Conservation (phyloP, 257 asterid genomes). For the Solanum microdontum region DNA sequence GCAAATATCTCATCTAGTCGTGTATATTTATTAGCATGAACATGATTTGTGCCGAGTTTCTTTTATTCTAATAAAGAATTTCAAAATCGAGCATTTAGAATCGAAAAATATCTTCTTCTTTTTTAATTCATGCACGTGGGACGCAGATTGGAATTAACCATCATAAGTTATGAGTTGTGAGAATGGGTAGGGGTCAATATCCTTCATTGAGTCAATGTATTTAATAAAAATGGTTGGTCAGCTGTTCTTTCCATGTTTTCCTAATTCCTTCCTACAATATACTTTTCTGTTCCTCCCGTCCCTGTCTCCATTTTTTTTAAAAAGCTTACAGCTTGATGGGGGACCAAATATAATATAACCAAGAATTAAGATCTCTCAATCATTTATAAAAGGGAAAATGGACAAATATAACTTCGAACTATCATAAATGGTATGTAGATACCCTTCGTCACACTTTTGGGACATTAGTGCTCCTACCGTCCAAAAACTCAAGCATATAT, state of each 20-base stretch:
- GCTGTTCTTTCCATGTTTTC: not conserved
- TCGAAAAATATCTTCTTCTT: too few relatives aligned
- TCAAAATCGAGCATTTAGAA: not conserved
- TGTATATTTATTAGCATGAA: too few relatives aligned
- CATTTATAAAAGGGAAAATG: too few relatives aligned
- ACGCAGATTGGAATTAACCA: not conserved
- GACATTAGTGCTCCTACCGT: too few relatives aligned
- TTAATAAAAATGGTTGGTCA: not conserved
- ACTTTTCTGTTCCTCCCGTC: not conserved
- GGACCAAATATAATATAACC: too few relatives aligned
- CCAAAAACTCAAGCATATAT: too few relatives aligned
- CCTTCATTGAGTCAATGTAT: not conserved
- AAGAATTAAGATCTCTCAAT: too few relatives aligned
- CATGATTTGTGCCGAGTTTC: not conserved
- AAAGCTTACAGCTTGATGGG: not conserved
- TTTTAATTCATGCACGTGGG: not conserved
- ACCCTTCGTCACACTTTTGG: too few relatives aligned
- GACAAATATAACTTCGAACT: too few relatives aligned
- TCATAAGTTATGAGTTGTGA: not conserved
- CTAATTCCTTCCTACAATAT: not conserved
- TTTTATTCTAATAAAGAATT: not conserved
- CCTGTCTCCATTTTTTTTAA: not conserved
- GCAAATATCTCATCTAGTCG: too few relatives aligned
- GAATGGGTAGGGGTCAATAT: not conserved
- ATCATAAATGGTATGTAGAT: too few relatives aligned